Evolutionary conservation across 805 yeast genomes (phyloP).

Genomic region (Pichia cephalocereana): DNA sequence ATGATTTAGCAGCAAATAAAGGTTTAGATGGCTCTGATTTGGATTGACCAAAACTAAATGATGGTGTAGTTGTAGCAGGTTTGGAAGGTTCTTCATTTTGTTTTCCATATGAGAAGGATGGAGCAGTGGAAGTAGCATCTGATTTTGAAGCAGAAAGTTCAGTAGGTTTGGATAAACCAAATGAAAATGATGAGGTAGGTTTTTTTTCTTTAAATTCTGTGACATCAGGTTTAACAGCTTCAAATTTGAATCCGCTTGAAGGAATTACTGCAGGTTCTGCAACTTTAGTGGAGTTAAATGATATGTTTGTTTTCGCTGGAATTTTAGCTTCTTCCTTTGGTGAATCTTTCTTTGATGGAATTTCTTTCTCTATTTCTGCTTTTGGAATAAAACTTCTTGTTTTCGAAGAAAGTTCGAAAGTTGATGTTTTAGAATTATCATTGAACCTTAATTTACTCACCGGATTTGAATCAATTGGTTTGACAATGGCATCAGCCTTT

Average conservation of each 20-base stretch:
- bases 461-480: slow-evolving; percentile 1
- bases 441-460: slow-evolving; percentile 19
- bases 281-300: background rate
- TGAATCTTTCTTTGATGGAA: background rate
- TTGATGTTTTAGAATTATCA: slow-evolving; percentile 3
- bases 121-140: too few relatives aligned
- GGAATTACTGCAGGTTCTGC: background rate
- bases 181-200: too few relatives aligned
- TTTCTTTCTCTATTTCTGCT: background rate
- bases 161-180: too few relatives aligned
- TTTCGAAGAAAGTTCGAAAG: slow-evolving; percentile 11
- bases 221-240: too few relatives aligned
- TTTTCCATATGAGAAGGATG: background rate
- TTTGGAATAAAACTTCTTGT: slow-evolving; percentile 4
- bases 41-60: background rate
- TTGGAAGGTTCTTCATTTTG: background rate
- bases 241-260: slow-evolving; percentile 3
- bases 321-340: background rate
- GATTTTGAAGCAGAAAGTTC: too few relatives aligned
- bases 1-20: background rate
- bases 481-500: background rate
- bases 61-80: background rate
- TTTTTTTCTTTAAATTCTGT: too few relatives aligned
- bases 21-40: background rate
- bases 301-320: background rate